These are phyloP conservation scores for Pythium scleroteichum DNA, from an alignment of 352 stramenopile genomes.

Conservation along the genomic window DNA sequence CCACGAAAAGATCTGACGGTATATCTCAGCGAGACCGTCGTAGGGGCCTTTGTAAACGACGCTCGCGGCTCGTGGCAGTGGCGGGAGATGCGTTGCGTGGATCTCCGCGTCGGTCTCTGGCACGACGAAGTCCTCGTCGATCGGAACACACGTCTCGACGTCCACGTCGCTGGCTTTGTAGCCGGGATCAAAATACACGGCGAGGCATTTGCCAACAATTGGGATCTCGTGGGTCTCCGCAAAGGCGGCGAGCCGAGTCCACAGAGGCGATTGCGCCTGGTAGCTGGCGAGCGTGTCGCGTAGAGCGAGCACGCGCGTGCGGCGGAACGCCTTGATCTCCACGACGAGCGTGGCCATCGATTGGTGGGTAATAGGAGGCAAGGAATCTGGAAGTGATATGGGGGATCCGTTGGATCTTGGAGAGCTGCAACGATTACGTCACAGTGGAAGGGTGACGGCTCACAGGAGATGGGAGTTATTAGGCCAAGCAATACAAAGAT, in stretches of 20 bases:
- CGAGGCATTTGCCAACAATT: slow-evolving; percentile 4
- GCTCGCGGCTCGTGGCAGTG: slow-evolving; percentile 31
- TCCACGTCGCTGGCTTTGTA: slow-evolving; percentile 25
- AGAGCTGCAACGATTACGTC: slow-evolving; percentile 7
- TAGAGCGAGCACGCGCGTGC: no score
- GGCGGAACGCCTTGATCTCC: slow-evolving; percentile 7
- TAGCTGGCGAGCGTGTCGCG: no score
- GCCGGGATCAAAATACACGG: slow-evolving; percentile 13
- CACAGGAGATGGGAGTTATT: no score
- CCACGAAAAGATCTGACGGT: slow-evolving; percentile 25
- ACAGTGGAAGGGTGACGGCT: no score
- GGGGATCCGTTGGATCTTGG: neutral
- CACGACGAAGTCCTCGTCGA: slow-evolving; percentile 23
- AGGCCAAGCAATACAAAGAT: no score
- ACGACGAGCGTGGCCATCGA: neutral
- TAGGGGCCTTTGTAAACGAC: slow-evolving; percentile 39
- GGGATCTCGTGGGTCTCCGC: neutral
- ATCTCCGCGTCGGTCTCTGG: slow-evolving; percentile 15
- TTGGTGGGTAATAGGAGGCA: neutral
- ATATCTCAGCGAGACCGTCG: slow-evolving; percentile 28
- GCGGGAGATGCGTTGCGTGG: slow-evolving; percentile 20
- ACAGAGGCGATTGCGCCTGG: slow-evolving; percentile 8
- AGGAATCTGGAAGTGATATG: no score
- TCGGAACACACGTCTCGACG: slow-evolving; percentile 47
- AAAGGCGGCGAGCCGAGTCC: slow-evolving; percentile 7